Evolutionary conservation across 306 rosid genomes (phyloP), one percentile per base, ranked within the genome.

Genomic region (Quercus variabilis): DNA sequence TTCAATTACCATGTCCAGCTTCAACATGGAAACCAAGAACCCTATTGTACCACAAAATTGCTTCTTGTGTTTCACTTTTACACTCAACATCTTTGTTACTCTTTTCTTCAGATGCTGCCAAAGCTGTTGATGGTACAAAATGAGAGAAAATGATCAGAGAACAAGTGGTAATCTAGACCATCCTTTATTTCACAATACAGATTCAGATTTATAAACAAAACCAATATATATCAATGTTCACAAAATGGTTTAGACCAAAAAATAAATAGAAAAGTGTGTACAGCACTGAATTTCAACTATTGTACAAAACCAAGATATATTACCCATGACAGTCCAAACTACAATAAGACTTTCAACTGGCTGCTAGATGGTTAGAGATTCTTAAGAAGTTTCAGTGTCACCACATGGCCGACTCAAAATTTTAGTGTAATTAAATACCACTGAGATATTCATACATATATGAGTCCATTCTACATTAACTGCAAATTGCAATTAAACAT

Each of bases 1-100:
- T 59, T 56, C 55, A 82, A 81, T 86, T 93, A 93, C 99, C 99
- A 81, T 71, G 86, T 80, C 96, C 96, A 35, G 92, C 97, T 93
- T 91, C 93, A 82, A 93, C 90, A 76, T 87, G 85, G 71, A 95
- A 85, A 73, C 91, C 96, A 73, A 95, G 96, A 76, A 89, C 90
- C 71, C 83, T 86, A 56, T 92, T 90, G 82, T 95, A 95, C 99
- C 99, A 95, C 31, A 87, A 88, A 74, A 89, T 82, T 56, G 90
- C 94, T 82, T 88, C 92, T 59, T 84, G 87, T 55, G 79, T 74
- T 80, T 95, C 97, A 28, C 74, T 90, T 31, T 78, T 77, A 4
- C 68, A 78, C 56, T 80, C 89, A 55, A 75, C 73, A 35, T 85
- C 79, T 73, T 83, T 83, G 71, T 77, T 76, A 76, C 74, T 54